Evolutionary conservation across 352 stramenopile genomes (phyloP), one percentile per base, ranked within the genome.

Genomic region (Plasmopara viticola): DNA sequence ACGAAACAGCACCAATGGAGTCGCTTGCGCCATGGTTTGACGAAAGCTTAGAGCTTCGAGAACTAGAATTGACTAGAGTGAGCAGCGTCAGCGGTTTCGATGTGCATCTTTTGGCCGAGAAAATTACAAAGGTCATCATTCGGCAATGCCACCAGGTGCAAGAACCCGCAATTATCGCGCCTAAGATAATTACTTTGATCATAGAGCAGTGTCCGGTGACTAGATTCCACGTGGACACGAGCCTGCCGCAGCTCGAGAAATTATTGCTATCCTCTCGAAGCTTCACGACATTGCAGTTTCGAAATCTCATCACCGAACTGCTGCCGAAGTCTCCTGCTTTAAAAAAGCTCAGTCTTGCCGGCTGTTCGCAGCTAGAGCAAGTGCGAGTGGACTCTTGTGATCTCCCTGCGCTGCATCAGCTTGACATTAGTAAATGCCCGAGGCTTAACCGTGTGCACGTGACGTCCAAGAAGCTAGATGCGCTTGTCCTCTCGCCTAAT

Each of bases 61-160:
- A 70, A 35, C 48, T 88, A 3, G 60, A 68, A 48, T 52, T 88
- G 28, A 67, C 35, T 5, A 63, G 68, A 25, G 64, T 90, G n/a
- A 71, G 57, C 39, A 62, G 74, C 25, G 60, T 84, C 28, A 69
- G 56, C 17, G 77, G 82, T 44, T 73, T 62, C 13, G 65, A 74
- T 34, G 25, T 88, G 37, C 55, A 64, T 17, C 53, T 82, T 0
- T 44, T 67, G 34, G 64, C 70, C 13, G 47, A 78, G 42, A 49
- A 75, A 30, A 75, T 90, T 30, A 68, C 74, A 48, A 64, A 53
- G 38, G 50, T 90, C 33, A 53, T 50, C 9, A 61, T 88, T 54
- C 44, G 56, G 1, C 61, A 87, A 48, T 90, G 79, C 52, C 81
- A 76, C 52, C 65, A 85, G 40, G 52, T 90, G 51, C 70, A 75